Evolutionary conservation across 2,329 filamentous ascomycete genomes (phyloP), one percentile per base, ranked within the genome.

Genomic region (Rhexocercosporidium sp.): DNA sequence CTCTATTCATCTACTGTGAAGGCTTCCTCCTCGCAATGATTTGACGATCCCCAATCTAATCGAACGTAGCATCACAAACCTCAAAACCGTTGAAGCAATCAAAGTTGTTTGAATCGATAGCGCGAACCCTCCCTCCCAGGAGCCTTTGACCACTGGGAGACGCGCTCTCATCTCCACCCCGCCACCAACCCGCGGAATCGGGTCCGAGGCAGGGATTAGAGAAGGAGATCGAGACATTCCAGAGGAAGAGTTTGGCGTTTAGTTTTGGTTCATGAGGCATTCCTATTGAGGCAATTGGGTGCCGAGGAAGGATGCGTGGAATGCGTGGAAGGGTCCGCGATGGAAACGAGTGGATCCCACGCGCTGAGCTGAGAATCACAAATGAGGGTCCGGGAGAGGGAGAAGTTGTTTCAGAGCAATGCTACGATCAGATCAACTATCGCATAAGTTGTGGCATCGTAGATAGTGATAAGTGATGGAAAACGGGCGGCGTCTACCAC

Each of bases 181-280:
- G 31, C 39, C 41, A 59, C 49, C 41, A 53, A 59, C 68, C 70
- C 68, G 68, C 70, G 70, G 71, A 67, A 68, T 67, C 68, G 71
- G 71, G 67, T 60, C 59, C 22, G 22, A 25, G 39, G 46, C 61
- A 69, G 53, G 66, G 68, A 61, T 68, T 14, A 46, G 31, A 69
- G 67, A 66, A 69, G n/a, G 44, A 39, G 47, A 47, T 54, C 47
- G 51, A 69, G 66, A 66, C 62, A 61, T 70, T 71, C 67, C 41
- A 68, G 63, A 69, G 25, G 64, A 66, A 62, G 46, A 11, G 34
- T 37, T 37, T 37, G n/a, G n/a, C n/a, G n/a, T n/a, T n/a, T n/a
- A n/a, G n/a, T n/a, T n/a, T n/a, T n/a, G n/a, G n/a, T n/a, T n/a
- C n/a, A n/a, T n/a, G n/a, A n/a, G n/a, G n/a, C n/a, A n/a, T n/a